These are phyloP conservation scores for Chaetomium globosum DNA, from an alignment of 2,329 filamentous ascomycete genomes.

Conservation along the genomic window DNA sequence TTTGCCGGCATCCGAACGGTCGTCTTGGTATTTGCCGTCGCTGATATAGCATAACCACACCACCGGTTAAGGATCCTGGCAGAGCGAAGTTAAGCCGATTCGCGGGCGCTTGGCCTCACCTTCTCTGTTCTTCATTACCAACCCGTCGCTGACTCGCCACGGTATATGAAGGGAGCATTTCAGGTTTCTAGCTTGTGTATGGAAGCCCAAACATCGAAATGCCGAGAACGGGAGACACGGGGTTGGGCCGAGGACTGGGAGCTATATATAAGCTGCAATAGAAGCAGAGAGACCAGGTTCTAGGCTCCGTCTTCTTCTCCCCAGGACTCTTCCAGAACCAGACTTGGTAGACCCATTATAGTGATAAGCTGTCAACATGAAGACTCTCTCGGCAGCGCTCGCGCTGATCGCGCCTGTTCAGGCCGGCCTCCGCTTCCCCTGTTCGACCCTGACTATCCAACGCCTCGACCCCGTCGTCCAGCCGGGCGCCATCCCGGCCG, in stretches of 20 bases:
- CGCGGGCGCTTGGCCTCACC: neutral
- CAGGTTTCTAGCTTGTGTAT: neutral
- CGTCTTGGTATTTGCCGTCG: neutral
- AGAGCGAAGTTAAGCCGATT: slow-evolving; percentile 9
- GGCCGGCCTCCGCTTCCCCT: slow-evolving; percentile 39
- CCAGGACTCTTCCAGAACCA: neutral
- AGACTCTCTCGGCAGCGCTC: slow-evolving; percentile 10
- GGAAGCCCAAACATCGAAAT: neutral
- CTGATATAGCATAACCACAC: neutral
- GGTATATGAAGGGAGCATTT: neutral
- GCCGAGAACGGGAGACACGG: neutral
- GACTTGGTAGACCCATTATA: neutral
- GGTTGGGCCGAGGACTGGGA: neutral
- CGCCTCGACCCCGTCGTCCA: slow-evolving; percentile 38
- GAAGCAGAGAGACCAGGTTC: neutral
- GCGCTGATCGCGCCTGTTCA: slow-evolving; percentile 29
- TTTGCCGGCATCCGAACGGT: slow-evolving; percentile 13
- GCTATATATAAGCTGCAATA: neutral
- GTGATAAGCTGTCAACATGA: neutral
- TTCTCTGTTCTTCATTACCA: neutral
- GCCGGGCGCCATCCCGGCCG: slow-evolving; percentile 34
- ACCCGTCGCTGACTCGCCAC: slow-evolving; percentile 2
- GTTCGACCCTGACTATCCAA: slow-evolving; percentile 39
- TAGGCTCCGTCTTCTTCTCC: neutral
- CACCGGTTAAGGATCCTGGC: neutral